Conservation (phyloP, 108 stramenopile species). For the Cyclotella choctawhatcheeana region DNA sequence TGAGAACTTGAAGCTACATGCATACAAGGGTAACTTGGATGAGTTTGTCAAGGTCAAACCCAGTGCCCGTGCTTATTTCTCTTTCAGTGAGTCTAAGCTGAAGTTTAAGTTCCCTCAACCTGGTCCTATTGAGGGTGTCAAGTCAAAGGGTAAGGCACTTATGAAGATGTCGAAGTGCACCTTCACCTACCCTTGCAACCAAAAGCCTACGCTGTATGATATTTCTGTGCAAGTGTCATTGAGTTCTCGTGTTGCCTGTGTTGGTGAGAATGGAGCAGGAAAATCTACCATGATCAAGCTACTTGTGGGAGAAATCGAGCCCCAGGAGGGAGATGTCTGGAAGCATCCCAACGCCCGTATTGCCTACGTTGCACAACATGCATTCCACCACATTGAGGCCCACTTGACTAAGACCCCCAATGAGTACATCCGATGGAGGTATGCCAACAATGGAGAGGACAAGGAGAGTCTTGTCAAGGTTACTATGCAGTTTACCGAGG, state of each 20-base stretch:
- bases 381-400: constrained; percentile 99
- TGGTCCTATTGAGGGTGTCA: constrained; percentile 97
- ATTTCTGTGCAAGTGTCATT: constrained; percentile 97
- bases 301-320: constrained; percentile 96
- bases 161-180: constrained; percentile 98
- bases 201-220: constrained; percentile 93
- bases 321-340: constrained; percentile 95
- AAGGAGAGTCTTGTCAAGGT: constrained; percentile 98
- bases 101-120: constrained; percentile 98
- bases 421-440: constrained; percentile 99
- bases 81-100: constrained; percentile 90
- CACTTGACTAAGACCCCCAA: constrained; percentile 98
- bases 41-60: constrained; percentile 98
- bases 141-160: constrained; percentile 98
- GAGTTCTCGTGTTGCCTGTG: constrained; percentile 98
- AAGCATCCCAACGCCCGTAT: constrained; percentile 99
- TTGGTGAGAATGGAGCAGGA: constrained; percentile 99
- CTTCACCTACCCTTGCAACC: constrained; percentile 97
- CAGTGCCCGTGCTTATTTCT: constrained; percentile 96
- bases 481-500: constrained; percentile 95
- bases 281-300: constrained; percentile 99
- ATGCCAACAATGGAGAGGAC: constrained; percentile 98
- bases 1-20: constrained; percentile 96
- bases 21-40: constrained; percentile 98
- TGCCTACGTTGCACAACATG: constrained; percentile 99